phyloP scores from a whole-genome alignment of 371 early-diverging fungal genomes.

The Saksenaea oblongispora region DNA sequence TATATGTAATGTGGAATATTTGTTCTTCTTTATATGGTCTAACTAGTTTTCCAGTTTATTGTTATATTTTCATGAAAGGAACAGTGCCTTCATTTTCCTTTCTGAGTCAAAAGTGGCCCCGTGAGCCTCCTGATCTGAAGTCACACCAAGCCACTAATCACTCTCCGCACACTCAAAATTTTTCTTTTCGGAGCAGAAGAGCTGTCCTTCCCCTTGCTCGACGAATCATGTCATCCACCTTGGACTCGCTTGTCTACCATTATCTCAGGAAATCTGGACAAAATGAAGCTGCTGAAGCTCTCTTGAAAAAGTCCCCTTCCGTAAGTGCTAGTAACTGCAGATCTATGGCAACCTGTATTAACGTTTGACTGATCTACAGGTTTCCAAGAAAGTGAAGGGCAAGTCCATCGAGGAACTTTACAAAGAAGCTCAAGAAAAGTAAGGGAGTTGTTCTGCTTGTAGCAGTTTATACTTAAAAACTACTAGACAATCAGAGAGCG shows the following conservation, averaged over 20 bases:
- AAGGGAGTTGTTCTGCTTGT: not conserved
- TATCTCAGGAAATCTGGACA: conserved; percentile 17
- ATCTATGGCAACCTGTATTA: not conserved
- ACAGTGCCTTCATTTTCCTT: no score
- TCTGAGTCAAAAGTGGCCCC: no score
- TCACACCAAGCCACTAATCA: not conserved
- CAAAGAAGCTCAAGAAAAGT: conserved; percentile 8
- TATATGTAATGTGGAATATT: no score
- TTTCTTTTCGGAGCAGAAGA: not conserved
- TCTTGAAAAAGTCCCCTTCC: conserved; percentile 17
- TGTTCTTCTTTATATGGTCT: no score
- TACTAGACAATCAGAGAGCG: not conserved
- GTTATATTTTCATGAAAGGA: no score
- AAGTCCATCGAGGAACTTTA: conserved; percentile 9
- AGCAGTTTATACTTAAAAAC: not conserved
- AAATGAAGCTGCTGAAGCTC: conserved; percentile 15
- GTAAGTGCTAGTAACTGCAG: conserved; percentile 7
- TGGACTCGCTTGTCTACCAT: conserved; percentile 23
- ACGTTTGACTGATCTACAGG: not conserved
- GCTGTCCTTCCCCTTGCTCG: not conserved
- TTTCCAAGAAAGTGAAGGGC: not conserved
- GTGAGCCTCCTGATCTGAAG: not conserved
- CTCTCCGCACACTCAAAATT: not conserved
- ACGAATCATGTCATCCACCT: conserved; percentile 6
- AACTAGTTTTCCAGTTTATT: no score